Conservation (phyloP, 2,329 filamentous ascomycete genomes). For the Aspergillus bombycis region DNA sequence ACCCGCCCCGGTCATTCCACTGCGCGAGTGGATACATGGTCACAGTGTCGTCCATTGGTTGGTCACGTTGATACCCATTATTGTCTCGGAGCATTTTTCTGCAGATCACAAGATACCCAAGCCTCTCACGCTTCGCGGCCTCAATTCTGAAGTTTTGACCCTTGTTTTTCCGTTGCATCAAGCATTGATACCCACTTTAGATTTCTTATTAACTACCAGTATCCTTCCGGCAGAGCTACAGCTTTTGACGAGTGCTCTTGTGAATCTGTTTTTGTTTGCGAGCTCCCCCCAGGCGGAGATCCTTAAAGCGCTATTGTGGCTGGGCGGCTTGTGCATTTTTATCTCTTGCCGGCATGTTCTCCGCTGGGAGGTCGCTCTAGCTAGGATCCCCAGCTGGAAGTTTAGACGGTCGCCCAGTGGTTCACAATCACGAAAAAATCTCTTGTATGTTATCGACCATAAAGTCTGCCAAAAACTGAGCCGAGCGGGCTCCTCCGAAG, state of each 20-base stretch:
- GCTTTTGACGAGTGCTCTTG: slow-evolving; percentile 77
- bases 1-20: slow-evolving; percentile 72
- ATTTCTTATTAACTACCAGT: slow-evolving; percentile 85
- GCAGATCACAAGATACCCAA: slow-evolving; percentile 37
- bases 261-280: slow-evolving; percentile 79
- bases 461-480: slow-evolving; percentile 55
- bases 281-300: slow-evolving; percentile 81
- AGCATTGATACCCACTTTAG: slow-evolving; percentile 71
- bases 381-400: slow-evolving; percentile 88
- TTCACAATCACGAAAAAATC: slow-evolving; percentile 39
- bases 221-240: slow-evolving; percentile 85
- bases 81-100: slow-evolving; percentile 51
- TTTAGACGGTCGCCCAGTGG: slow-evolving; percentile 63
- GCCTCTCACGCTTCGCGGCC: slow-evolving; percentile 35
- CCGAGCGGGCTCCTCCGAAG: slow-evolving; percentile 39
- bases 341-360: slow-evolving; percentile 74
- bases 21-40: slow-evolving; percentile 58
- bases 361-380: slow-evolving; percentile 80
- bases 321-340: slow-evolving; percentile 76
- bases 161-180: slow-evolving; percentile 83
- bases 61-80: slow-evolving; percentile 70
- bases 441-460: slow-evolving; percentile 47
- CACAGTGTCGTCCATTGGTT: slow-evolving; percentile 77
- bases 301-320: slow-evolving; percentile 82
- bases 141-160: slow-evolving; percentile 62